These are phyloP conservation scores for Neurospora cerealis DNA, from an alignment of 495 filamentous ascomycete genomes.

Conservation along the genomic window DNA sequence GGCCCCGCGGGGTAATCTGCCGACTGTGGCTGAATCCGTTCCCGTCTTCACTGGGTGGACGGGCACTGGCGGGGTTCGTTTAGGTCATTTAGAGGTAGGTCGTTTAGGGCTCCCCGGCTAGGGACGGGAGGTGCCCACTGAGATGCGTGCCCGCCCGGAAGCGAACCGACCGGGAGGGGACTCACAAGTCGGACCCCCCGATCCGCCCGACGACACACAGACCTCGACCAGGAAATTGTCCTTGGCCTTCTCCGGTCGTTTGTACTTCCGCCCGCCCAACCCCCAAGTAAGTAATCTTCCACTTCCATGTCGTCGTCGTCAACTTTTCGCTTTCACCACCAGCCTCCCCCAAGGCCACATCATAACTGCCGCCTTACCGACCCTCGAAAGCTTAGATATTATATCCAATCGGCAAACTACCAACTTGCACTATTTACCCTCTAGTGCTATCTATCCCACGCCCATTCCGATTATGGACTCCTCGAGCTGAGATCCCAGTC, in stretches of 20 bases:
- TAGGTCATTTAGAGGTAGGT: neutral
- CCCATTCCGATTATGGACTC: neutral
- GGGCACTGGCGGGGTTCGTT: neutral
- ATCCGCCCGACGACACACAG: neutral
- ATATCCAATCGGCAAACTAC: neutral
- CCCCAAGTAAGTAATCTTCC: neutral
- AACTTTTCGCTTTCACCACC: neutral
- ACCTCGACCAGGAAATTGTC: neutral
- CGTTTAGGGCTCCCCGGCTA: neutral
- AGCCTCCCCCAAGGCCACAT: neutral
- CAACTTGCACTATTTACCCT: neutral
- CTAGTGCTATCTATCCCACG: neutral
- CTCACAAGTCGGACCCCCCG: neutral
- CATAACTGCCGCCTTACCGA: neutral
- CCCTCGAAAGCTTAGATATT: neutral
- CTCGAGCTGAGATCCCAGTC: neutral
- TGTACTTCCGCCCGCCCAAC: neutral
- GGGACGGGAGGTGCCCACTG: too few species aligned
- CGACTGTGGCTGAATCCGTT: neutral
- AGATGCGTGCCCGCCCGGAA: too few species aligned
- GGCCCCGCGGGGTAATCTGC: neutral
- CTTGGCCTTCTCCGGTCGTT: neutral
- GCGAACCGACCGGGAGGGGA: too few species aligned
- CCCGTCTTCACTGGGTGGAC: neutral
- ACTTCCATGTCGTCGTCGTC: neutral